Evolutionary conservation across 2,329 filamentous ascomycete species (phyloP).

Genomic region (Geosmithia putterillii): DNA sequence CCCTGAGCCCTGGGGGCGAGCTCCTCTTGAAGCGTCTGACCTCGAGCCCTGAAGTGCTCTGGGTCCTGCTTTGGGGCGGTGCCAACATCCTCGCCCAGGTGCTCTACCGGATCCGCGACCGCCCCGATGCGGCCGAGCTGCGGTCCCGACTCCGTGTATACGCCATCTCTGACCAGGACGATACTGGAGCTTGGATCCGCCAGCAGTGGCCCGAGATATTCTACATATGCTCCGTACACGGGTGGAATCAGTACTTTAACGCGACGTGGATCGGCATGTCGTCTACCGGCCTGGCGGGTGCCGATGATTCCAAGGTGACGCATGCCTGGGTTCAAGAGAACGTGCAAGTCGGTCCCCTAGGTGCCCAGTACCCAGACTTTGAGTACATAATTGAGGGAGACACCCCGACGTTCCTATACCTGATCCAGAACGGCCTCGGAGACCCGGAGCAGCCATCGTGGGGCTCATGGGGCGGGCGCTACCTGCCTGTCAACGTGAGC

Average conservation of each 20-base stretch:
- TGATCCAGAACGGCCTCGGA: slow-evolving; percentile 17
- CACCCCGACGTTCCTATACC: slow-evolving; percentile 33
- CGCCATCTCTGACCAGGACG: slow-evolving; percentile 47
- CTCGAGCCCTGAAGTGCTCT: slow-evolving; percentile 25
- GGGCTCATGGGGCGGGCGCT: slow-evolving; percentile 36
- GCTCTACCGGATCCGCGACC: slow-evolving; percentile 19
- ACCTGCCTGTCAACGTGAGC: slow-evolving; percentile 13
- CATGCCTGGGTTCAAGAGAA: slow-evolving; percentile 36
- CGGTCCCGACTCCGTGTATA: slow-evolving; percentile 34
- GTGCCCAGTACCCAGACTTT: slow-evolving; percentile 27
- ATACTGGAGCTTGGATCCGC: slow-evolving; percentile 43
- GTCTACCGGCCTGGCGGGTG: slow-evolving; percentile 22
- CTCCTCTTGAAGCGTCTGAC: slow-evolving; percentile 22
- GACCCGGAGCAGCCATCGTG: slow-evolving; percentile 28
- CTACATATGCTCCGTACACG: slow-evolving; percentile 43
- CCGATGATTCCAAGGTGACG: slow-evolving; percentile 28
- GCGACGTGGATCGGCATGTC: slow-evolving; percentile 45
- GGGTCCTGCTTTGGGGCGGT: slow-evolving; percentile 41
- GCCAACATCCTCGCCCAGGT: slow-evolving; percentile 38
- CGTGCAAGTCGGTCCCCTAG: slow-evolving; percentile 33
- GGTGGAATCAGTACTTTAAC: slow-evolving; percentile 39
- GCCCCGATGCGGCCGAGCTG: slow-evolving; percentile 13
- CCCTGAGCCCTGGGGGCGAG: slow-evolving; percentile 24
- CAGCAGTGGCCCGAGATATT: slow-evolving; percentile 38
- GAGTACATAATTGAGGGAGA: slow-evolving; percentile 38